Evolutionary conservation across 768 basidiomycete genomes (phyloP).

Genomic region (Lactifluus volemus): DNA sequence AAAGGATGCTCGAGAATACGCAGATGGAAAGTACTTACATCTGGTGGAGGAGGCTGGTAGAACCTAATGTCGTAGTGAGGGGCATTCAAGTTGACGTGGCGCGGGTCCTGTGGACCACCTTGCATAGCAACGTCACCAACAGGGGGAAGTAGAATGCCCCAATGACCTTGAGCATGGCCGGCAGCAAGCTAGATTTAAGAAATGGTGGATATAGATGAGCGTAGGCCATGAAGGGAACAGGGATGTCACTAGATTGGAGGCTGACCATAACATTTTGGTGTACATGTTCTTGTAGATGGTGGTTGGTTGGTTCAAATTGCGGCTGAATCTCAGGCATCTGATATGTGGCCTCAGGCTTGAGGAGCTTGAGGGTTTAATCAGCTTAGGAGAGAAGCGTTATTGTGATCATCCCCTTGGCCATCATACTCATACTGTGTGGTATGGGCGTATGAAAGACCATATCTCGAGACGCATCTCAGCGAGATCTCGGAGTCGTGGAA

Average conservation of each 20-base stretch:
- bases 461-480: no score
- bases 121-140: not conserved
- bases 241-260: not conserved
- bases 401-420: no score
- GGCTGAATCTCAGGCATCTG: not conserved
- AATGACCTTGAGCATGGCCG: not conserved
- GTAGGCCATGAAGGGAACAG: not conserved
- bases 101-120: not conserved
- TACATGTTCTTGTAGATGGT: no score
- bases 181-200: not conserved
- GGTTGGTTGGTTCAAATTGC: not conserved
- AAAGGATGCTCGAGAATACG: not conserved
- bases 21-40: not conserved
- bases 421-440: no score
- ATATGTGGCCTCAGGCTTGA: no score
- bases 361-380: not conserved
- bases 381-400: no score
- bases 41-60: not conserved
- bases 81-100: no score
- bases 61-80: not conserved
- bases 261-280: not conserved
- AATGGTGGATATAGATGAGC: slow-evolving; percentile 30
- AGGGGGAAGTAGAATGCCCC: not conserved
- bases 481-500: no score
- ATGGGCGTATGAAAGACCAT: no score